phyloP scores from a whole-genome alignment of 2,329 filamentous ascomycete species.

The Iodosphaeria phyllophila region DNA sequence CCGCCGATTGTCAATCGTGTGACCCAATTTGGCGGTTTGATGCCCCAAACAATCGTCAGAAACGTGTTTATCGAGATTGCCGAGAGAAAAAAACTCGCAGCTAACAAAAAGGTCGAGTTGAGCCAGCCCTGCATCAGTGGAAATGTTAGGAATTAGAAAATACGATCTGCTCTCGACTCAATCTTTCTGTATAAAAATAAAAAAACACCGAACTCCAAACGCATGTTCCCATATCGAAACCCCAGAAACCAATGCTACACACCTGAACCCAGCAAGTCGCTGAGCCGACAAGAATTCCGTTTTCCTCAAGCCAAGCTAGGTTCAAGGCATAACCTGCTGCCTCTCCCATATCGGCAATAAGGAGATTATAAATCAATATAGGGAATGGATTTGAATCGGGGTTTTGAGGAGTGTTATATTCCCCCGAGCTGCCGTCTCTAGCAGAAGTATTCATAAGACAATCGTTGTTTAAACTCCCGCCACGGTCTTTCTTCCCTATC shows the following conservation, averaged over 20 bases:
- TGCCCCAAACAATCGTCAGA: slow-evolving; percentile 37
- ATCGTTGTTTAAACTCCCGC: too few species aligned
- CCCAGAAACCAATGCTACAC: too few species aligned
- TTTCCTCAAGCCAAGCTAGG: slow-evolving; percentile 31
- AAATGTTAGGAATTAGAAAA: too few species aligned
- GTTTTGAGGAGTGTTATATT: too few species aligned
- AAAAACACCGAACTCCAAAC: too few species aligned
- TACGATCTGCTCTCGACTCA: too few species aligned
- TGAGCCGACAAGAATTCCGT: slow-evolving; percentile 32
- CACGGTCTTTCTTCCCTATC: too few species aligned
- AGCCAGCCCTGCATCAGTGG: too few species aligned
- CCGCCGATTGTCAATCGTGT: slow-evolving; percentile 28
- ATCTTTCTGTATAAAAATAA: too few species aligned
- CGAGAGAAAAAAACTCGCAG: slow-evolving; percentile 48
- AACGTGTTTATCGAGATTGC: slow-evolving; percentile 50
- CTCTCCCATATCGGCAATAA: slow-evolving; percentile 47
- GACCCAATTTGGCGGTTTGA: slow-evolving; percentile 25
- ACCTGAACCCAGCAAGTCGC: slow-evolving; percentile 38
- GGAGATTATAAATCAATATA: slow-evolving; percentile 48
- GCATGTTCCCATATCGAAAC: too few species aligned
- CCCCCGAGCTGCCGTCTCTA: too few species aligned
- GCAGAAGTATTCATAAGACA: too few species aligned
- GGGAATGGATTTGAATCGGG: slow-evolving; percentile 57
- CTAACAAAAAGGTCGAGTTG: slow-evolving; percentile 45
- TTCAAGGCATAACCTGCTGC: slow-evolving; percentile 42